Conservation (phyloP, 108 stramenopile species). For the Aurantiochytrium sp. region DNA sequence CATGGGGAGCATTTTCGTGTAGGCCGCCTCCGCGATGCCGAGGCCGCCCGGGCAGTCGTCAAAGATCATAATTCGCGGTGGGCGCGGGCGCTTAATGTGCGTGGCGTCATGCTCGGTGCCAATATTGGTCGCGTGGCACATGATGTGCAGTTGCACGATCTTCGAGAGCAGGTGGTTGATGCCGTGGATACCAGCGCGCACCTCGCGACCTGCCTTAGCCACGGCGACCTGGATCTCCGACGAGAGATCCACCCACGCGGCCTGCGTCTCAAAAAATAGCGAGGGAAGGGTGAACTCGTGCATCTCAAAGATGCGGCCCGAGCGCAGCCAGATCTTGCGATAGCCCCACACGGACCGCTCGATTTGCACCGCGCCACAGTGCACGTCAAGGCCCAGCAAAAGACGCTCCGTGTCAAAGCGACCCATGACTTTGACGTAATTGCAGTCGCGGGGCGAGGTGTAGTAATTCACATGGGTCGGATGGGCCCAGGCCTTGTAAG, state of each 20-base stretch:
- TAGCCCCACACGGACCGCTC: constrained; percentile 37
- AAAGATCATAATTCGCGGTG: constrained; percentile 50
- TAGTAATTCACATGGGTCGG: constrained; percentile 49
- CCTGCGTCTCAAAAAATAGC: constrained; percentile 84
- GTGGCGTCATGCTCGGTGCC: constrained; percentile 44
- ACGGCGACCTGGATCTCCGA: constrained; percentile 36
- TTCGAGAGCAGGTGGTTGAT: constrained; percentile 81
- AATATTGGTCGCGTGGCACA: constrained; percentile 69
- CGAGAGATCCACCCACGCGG: constrained; percentile 79
- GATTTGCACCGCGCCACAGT: constrained; percentile 36
- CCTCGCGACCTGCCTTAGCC: constrained; percentile 28
- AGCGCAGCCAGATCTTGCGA: constrained; percentile 36
- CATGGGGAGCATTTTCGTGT: constrained; percentile 11
- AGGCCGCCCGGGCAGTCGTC: constrained; percentile 59
- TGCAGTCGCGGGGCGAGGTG: constrained; percentile 50
- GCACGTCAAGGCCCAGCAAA: neutral
- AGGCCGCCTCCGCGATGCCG: constrained; percentile 49
- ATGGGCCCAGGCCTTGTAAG: constrained; percentile 36
- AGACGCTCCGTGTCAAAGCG: neutral
- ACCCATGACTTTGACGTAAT: constrained; percentile 48
- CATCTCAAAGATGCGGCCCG: constrained; percentile 38
- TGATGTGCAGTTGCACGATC: constrained; percentile 79
- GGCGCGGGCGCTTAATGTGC: constrained; percentile 38
- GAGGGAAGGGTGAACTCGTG: constrained; percentile 76
- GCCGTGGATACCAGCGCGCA: constrained; percentile 75